A percentile compares a stretch with the other conserved stretches of the same genome.
Evolutionary conservation across 2,329 filamentous ascomycete genomes (phyloP).

Genomic region (Aspergillus uvarum): DNA sequence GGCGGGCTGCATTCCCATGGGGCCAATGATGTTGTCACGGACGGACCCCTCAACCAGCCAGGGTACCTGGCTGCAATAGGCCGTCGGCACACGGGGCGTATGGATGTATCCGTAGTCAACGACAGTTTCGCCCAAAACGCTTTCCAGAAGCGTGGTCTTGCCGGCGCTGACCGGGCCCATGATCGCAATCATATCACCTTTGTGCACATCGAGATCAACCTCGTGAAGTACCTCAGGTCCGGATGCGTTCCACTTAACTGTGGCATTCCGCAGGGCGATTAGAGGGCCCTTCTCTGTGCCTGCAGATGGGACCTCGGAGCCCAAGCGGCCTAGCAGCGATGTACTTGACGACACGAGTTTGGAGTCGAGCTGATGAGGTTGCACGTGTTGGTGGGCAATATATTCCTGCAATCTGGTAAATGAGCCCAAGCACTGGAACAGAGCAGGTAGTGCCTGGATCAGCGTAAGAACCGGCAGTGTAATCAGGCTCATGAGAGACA

Average conservation of each 20-base stretch:
- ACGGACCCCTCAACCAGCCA: neutral
- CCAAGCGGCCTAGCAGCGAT: no score
- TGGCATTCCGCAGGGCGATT: neutral
- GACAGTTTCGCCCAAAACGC: neutral
- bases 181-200: neutral
- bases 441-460: neutral
- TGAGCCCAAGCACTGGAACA: neutral
- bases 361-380: neutral
- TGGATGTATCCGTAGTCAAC: neutral
- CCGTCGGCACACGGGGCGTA: neutral
- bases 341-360: no score
- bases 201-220: neutral
- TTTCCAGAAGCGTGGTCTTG: neutral
- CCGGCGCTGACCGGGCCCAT: neutral
- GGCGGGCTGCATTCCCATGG: neutral
- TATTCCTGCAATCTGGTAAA: neutral
- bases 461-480: neutral
- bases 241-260: neutral
- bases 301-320: no score
- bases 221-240: neutral
- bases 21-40: neutral
- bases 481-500: neutral
- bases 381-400: neutral
- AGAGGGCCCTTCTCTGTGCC: neutral
- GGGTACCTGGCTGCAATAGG: neutral